A percentile compares a stretch with the other conserved stretches of the same genome.
These are phyloP conservation scores for Gossypium davidsonii DNA, from an alignment of 441 rosid genomes.

Conservation along the genomic window DNA sequence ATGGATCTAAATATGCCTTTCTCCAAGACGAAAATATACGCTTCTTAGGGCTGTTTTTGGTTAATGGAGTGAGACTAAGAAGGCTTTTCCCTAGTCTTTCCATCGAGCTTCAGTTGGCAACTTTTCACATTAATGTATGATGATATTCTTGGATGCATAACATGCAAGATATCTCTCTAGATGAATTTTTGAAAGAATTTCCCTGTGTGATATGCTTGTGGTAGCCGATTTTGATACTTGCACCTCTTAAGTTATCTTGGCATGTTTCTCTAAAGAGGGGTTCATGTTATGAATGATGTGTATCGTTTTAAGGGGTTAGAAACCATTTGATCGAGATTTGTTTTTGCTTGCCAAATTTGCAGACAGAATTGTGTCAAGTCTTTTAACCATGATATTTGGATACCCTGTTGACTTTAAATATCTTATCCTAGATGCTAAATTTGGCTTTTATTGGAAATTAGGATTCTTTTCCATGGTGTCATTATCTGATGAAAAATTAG, in stretches of 20 bases:
- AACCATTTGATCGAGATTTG: too few species aligned
- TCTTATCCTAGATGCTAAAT: neutral
- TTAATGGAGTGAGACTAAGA: neutral
- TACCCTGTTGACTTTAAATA: neutral
- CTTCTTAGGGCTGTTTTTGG: neutral
- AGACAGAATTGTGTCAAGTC: neutral
- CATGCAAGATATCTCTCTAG: neutral
- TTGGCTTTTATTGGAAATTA: neutral
- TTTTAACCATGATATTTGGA: neutral
- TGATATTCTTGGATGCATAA: neutral
- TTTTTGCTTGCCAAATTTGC: neutral
- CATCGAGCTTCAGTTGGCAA: neutral
- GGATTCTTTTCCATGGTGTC: neutral
- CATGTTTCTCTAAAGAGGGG: neutral
- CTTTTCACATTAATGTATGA: neutral
- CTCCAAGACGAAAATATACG: neutral
- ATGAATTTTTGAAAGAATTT: neutral
- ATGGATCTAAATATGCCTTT: neutral
- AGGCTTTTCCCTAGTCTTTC: neutral
- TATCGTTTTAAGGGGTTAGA: neutral
- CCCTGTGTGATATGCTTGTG: neutral
- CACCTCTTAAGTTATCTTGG: neutral
- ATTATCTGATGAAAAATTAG: neutral
- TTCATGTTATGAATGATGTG: neutral
- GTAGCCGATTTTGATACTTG: neutral